phyloP scores from a whole-genome alignment of 805 yeast species.

The Alloascoidea hylecoeti region DNA sequence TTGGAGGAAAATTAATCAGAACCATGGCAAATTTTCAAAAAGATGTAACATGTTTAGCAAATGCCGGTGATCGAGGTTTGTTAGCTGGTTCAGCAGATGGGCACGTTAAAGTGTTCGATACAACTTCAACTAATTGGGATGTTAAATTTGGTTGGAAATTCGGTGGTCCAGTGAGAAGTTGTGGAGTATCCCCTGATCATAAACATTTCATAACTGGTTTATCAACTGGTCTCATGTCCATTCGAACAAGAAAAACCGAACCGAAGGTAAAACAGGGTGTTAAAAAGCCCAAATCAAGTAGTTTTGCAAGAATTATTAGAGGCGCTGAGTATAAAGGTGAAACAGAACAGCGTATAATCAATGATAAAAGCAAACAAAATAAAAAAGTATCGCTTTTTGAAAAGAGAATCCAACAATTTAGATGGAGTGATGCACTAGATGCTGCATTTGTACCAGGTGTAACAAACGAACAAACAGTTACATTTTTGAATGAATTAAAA shows the following conservation, averaged over 20 bases:
- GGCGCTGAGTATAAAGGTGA: conserved; percentile 90
- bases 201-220: conserved; percentile 90
- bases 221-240: conserved; percentile 76
- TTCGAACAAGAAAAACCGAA: conserved; percentile 71
- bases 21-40: conserved; percentile 83
- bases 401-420: conserved; percentile 70
- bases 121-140: conserved; percentile 52
- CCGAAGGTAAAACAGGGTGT: conserved; percentile 38
- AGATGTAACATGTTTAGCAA: conserved; percentile 75
- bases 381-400: conserved; percentile 69
- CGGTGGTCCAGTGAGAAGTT: conserved; percentile 81
- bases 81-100: conserved; percentile 95
- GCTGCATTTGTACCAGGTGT: conserved; percentile 70
- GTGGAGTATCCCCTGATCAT: conserved; percentile 79
- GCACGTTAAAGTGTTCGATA: conserved; percentile 89
- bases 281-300: conserved; percentile 29
- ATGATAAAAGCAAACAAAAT: conserved; percentile 34
- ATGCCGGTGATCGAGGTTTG: conserved; percentile 64
- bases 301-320: conserved; percentile 69
- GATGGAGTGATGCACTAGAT: conserved; percentile 89
- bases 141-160: conserved; percentile 87
- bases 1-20: conserved; percentile 56
- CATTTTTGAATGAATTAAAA: conserved; percentile 76
- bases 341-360: conserved; percentile 59
- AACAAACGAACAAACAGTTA: conserved; percentile 66